These are phyloP conservation scores for Pyracantha coccinea DNA, from an alignment of 331 rosid genomes.

Conservation along the genomic window DNA sequence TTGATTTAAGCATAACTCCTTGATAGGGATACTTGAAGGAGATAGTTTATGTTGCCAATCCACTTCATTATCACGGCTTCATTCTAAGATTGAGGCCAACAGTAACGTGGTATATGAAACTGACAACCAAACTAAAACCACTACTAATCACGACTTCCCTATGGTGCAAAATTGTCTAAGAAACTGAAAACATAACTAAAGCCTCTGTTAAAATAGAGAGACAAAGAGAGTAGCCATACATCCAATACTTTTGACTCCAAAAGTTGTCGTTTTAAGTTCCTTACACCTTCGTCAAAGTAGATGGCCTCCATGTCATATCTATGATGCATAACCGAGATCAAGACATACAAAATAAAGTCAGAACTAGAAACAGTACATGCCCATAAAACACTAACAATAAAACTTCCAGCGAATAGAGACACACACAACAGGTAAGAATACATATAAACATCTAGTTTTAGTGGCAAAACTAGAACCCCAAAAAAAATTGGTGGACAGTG, in stretches of 20 bases:
- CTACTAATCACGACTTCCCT: background rate
- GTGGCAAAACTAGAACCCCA: background rate
- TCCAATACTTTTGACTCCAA: constrained; percentile 50
- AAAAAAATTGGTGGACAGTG: background rate
- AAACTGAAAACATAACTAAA: background rate
- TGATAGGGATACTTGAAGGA: background rate
- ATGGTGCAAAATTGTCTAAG: background rate
- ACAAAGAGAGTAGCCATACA: constrained; percentile 32
- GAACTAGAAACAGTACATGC: background rate
- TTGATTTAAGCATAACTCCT: background rate
- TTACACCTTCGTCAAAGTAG: constrained; percentile 70
- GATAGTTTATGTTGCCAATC: background rate
- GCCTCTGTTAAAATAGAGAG: background rate
- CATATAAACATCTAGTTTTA: background rate
- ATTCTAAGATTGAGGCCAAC: background rate
- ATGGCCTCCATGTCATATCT: constrained; percentile 67
- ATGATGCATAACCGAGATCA: background rate
- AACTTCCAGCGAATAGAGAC: background rate
- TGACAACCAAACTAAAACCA: background rate
- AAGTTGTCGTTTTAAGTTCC: constrained; percentile 53
- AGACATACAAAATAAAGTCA: background rate
- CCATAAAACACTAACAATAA: background rate
- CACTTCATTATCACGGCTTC: background rate
- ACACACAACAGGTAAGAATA: background rate
- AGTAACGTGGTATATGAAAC: background rate